Percentiles rank a stretch among this genome's conserved stretches.
phyloP scores from a whole-genome alignment of 306 rosid genomes.

The Luffa aegyptiaca region DNA sequence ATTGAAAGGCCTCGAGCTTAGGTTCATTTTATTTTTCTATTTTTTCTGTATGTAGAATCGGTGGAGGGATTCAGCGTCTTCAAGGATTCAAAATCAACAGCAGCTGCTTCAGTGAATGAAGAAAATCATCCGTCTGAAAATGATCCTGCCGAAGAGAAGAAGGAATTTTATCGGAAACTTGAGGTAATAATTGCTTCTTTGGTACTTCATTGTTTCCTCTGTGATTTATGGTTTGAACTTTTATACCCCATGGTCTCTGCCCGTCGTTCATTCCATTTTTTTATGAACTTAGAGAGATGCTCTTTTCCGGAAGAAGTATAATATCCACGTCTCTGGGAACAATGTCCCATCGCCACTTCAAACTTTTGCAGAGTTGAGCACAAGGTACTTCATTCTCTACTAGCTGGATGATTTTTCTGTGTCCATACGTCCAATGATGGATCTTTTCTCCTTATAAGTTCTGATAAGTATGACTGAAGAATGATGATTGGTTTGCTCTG shows the following conservation, averaged over 20 bases:
- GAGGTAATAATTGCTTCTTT: conserved; percentile 40
- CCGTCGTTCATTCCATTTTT: conserved; percentile 2
- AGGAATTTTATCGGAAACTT: conserved; percentile 53
- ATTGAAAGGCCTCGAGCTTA: neutral
- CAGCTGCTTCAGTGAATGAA: conserved; percentile 4
- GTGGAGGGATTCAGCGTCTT: conserved; percentile 74
- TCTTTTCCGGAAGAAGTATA: conserved; percentile 48
- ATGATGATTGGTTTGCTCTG: conserved; percentile 7
- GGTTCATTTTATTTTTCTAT: neutral
- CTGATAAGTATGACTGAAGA: conserved; percentile 13
- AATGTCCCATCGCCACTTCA: conserved; percentile 72
- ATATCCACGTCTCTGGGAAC: conserved; percentile 81
- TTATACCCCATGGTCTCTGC: neutral
- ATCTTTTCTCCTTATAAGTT: neutral
- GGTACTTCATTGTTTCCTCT: neutral
- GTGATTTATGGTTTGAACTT: neutral
- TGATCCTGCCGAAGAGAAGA: conserved; percentile 34
- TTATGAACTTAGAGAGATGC: conserved; percentile 48
- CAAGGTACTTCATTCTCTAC: conserved; percentile 41
- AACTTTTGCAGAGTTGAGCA: conserved; percentile 57
- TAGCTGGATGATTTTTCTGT: neutral
- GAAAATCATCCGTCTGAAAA: conserved; percentile 22
- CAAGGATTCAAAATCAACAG: conserved; percentile 38
- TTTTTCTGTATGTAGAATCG: conserved; percentile 20
- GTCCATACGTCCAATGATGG: neutral